phyloP scores from a whole-genome alignment of 179 eudicot species.

The Heliamphora ciliata region DNA sequence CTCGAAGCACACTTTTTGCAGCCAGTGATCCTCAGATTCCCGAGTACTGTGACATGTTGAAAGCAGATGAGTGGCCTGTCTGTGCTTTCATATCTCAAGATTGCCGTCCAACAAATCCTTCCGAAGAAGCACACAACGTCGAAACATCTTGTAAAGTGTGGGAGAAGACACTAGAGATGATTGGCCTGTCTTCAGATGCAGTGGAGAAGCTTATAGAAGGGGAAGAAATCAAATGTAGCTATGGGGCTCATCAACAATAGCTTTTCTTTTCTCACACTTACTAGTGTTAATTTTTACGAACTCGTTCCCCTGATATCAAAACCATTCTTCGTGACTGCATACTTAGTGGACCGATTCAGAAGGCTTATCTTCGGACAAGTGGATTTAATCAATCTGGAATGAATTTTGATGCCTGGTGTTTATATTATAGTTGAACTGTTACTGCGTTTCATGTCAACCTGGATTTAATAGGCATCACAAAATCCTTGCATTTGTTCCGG shows the following conservation, averaged over 20 bases:
- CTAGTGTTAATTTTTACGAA: neutral
- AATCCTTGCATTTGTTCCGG: too few relatives aligned
- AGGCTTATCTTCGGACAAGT: too few relatives aligned
- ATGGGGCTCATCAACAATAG: constrained; percentile 22
- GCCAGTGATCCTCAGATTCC: constrained; percentile 92
- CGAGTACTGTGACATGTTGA: constrained; percentile 72
- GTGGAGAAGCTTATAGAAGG: constrained; percentile 83
- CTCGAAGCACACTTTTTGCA: constrained; percentile 87
- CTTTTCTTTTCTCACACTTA: neutral
- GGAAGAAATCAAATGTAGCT: constrained; percentile 55
- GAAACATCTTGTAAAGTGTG: constrained; percentile 62
- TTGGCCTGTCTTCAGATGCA: constrained; percentile 71
- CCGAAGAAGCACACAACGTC: constrained; percentile 80
- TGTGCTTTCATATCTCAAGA: constrained; percentile 81
- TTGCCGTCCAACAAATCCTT: constrained; percentile 85
- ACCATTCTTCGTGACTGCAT: neutral
- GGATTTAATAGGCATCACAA: too few relatives aligned
- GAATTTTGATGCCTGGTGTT: too few relatives aligned
- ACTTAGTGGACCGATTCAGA: neutral
- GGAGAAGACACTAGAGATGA: constrained; percentile 82
- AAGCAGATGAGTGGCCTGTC: constrained; percentile 86
- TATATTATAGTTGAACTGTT: too few relatives aligned
- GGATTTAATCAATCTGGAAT: too few relatives aligned
- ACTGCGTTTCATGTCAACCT: too few relatives aligned
- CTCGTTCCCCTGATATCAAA: neutral